These are phyloP conservation scores for Paramecium biaurelia DNA, from an alignment of 73 alveolate genomes.

Conservation along the genomic window DNA sequence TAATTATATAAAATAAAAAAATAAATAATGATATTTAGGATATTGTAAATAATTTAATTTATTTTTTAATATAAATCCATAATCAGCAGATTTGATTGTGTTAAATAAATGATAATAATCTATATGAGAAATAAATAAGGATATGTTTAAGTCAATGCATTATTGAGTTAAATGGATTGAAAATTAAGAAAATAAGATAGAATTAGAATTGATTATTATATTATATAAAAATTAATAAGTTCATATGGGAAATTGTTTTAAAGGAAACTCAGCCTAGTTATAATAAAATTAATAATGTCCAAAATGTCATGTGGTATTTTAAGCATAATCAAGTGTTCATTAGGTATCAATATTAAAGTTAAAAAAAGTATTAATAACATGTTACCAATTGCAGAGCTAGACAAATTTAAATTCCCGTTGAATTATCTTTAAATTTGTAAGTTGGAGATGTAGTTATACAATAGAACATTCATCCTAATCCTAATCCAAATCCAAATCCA, in stretches of 20 bases:
- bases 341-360: background rate
- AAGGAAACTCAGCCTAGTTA: background rate
- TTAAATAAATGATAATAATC: background rate
- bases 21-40: background rate
- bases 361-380: background rate
- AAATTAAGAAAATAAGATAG: background rate
- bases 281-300: background rate
- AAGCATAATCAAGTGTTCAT: background rate
- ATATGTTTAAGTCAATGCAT: background rate
- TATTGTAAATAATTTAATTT: background rate
- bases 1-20: background rate
- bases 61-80: background rate
- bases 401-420: background rate
- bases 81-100: background rate
- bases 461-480: background rate
- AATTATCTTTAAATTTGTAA: background rate
- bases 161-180: background rate
- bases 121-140: background rate
- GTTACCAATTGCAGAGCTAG: background rate
- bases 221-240: background rate
- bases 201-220: background rate
- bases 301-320: background rate
- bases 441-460: background rate
- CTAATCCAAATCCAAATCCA: background rate
- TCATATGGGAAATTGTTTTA: slow-evolving; percentile 39